Evolutionary conservation across 2,329 filamentous ascomycete species (phyloP).

Genomic region (Ilyonectria robusta): DNA sequence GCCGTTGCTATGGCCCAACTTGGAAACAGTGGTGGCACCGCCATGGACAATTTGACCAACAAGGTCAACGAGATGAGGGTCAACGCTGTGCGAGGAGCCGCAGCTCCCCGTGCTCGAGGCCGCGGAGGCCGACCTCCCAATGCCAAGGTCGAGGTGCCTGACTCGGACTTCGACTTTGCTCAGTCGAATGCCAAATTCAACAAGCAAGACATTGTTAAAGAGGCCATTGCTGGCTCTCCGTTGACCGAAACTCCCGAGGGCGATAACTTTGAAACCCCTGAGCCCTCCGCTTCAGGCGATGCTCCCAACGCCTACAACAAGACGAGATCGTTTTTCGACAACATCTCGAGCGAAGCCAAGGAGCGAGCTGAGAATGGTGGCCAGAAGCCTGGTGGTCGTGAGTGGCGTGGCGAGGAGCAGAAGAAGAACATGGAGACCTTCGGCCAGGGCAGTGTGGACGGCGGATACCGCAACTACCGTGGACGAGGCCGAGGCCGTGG

Average conservation of each 20-base stretch:
- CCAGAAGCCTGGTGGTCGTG: constrained; percentile 81
- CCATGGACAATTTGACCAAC: constrained; percentile 79
- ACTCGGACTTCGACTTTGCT: constrained; percentile 93
- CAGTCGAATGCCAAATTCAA: constrained; percentile 64
- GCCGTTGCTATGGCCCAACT: constrained; percentile 85
- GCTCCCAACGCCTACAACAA: constrained; percentile 83
- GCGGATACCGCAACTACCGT: constrained; percentile 81
- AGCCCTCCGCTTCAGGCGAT: constrained; percentile 58
- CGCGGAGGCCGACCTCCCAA: constrained; percentile 62
- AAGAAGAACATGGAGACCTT: constrained; percentile 98
- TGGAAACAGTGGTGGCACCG: constrained; percentile 59
- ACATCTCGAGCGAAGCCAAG: constrained; percentile 94
- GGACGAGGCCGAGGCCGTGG: constrained; percentile 84
- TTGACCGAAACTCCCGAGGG: constrained; percentile 65
- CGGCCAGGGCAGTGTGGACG: constrained; percentile 94
- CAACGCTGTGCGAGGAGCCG: constrained; percentile 67
- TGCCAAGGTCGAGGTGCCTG: constrained; percentile 88
- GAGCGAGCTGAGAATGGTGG: constrained; percentile 83
- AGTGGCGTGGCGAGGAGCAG: constrained; percentile 94
- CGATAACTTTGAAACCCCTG: constrained; percentile 53
- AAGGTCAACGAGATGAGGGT: constrained; percentile 84
- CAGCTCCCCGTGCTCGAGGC: constrained; percentile 65
- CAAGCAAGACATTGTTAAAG: constrained; percentile 78
- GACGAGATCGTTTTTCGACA: constrained; percentile 93
- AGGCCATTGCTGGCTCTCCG: constrained; percentile 87